Conservation (phyloP, 345 rosid genomes). For the Eucalyptus virginea region DNA sequence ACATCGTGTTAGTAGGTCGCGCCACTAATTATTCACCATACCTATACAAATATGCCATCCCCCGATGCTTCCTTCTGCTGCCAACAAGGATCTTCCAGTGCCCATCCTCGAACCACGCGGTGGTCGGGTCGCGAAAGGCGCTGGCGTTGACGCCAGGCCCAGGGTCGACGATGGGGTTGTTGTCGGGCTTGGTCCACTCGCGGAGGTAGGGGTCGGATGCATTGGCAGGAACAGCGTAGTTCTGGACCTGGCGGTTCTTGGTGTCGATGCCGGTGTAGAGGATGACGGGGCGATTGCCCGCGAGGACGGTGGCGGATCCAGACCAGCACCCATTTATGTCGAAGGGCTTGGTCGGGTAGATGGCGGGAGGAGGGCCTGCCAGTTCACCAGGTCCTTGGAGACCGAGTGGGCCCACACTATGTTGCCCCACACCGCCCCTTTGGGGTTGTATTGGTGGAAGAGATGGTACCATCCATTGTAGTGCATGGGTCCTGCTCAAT, state of each 20-base stretch:
- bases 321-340: slow-evolving; percentile 83
- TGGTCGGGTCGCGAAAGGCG: slow-evolving; percentile 88
- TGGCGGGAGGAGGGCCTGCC: slow-evolving; percentile 58
- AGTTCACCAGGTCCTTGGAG: slow-evolving; percentile 68
- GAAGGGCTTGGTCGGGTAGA: slow-evolving; percentile 52
- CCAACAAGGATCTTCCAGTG: slow-evolving; percentile 63
- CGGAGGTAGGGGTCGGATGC: slow-evolving; percentile 66
- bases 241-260: slow-evolving; percentile 37
- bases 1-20: neutral
- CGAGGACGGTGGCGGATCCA: slow-evolving; percentile 70
- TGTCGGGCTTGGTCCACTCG: slow-evolving; percentile 61
- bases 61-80: slow-evolving; percentile 29
- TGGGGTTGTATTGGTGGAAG: slow-evolving; percentile 79
- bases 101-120: slow-evolving; percentile 58
- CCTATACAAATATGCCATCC: slow-evolving; percentile 43
- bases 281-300: slow-evolving; percentile 39
- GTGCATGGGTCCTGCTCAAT: slow-evolving; percentile 49
- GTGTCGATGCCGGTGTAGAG: slow-evolving; percentile 64
- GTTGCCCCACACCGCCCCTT: slow-evolving; percentile 88
- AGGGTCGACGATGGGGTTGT: slow-evolving; percentile 52
- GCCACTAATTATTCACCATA: neutral
- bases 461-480: slow-evolving; percentile 72
- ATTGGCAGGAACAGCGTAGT: slow-evolving; percentile 63
- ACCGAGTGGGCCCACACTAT: slow-evolving; percentile 96
- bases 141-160: slow-evolving; percentile 37